Base-by-base conservation (phyloP, 2,329 filamentous ascomycete species). In the Parafenestella ontariensis region DNA sequence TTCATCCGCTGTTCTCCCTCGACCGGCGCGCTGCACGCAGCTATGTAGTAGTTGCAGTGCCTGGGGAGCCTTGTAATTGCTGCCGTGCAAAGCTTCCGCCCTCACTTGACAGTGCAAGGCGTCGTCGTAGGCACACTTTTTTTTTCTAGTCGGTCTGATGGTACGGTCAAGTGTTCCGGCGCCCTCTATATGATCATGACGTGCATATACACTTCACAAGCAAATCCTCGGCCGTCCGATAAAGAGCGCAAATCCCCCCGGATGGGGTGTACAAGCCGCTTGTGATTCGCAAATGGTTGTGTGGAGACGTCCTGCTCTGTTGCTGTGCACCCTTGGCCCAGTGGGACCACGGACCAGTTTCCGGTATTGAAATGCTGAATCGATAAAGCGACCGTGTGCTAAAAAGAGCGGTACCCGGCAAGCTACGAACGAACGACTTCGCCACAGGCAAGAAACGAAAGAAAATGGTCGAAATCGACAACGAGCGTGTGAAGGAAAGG, bases 401-500 rank as follows among this genome's bases (percentile, higher is more conserved):
- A 4, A 13, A 37, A 11, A 5, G 18, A 9, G 20, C 13, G 34
- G 34, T 17, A 18, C 34, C 34, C 18, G 34, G 4, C 37, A 6
- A 20, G 18, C 20, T 26, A 28, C 50, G 59, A 53, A 46, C 56
- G 39, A 54, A 26, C 31, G 21, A 33, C 50, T 36, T 15, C 7
- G 42, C 33, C 28, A 26, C 51, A 33, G 39, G 45, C 54, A 37
- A 36, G 23, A 61, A 59, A 58, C 49, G 52, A 66, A 59, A 47
- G 52, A 52, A 58, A 58, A 49, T 23, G n/a, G 48, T 48, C 44
- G 33, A 42, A 33, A 17, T 43, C 44, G 45, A 46, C 47, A 72
- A 62, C 62, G 71, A 73, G 60, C 51, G 69, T 71, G 28, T 49
- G 44, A 53, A 62, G 53, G 44, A 21, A 52, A 61, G 53, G 42